Evolutionary conservation across 106 monocot species (phyloP).

Genomic region (Platanthera guangdongensis): DNA sequence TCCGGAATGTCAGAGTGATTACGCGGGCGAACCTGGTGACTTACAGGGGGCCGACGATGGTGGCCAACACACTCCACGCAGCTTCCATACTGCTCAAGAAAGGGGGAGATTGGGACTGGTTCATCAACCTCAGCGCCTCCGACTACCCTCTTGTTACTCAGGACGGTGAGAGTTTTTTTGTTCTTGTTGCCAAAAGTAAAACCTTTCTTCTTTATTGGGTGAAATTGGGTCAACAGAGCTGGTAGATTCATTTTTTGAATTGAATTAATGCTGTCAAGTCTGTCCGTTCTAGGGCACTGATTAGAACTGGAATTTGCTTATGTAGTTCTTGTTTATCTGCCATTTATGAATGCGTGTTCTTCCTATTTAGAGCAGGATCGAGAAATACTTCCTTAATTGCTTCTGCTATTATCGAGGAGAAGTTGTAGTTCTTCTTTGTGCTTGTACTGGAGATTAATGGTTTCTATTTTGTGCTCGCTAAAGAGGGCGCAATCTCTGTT

Average conservation of each 20-base stretch:
- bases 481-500: neutral
- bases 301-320: neutral
- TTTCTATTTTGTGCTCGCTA: neutral
- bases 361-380: neutral
- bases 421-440: neutral
- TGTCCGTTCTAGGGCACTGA: neutral
- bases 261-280: neutral
- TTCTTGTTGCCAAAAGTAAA: neutral
- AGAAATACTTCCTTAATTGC: neutral
- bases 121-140: slow-evolving; percentile 60
- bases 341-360: neutral
- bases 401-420: neutral
- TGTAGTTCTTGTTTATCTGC: neutral
- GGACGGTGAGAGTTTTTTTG: slow-evolving; percentile 33
- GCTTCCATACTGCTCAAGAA: slow-evolving; percentile 43
- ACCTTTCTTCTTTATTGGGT: neutral
- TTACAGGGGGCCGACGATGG: slow-evolving; percentile 63
- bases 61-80: slow-evolving; percentile 58
- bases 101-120: slow-evolving; percentile 55
- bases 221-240: neutral
- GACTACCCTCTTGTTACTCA: slow-evolving; percentile 65
- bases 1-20: slow-evolving; percentile 31
- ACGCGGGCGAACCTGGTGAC: slow-evolving; percentile 40
- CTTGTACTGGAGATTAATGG: neutral
- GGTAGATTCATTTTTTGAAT: neutral